Conservation (phyloP, 495 filamentous ascomycete species). For the Penicillium egyptiacum region DNA sequence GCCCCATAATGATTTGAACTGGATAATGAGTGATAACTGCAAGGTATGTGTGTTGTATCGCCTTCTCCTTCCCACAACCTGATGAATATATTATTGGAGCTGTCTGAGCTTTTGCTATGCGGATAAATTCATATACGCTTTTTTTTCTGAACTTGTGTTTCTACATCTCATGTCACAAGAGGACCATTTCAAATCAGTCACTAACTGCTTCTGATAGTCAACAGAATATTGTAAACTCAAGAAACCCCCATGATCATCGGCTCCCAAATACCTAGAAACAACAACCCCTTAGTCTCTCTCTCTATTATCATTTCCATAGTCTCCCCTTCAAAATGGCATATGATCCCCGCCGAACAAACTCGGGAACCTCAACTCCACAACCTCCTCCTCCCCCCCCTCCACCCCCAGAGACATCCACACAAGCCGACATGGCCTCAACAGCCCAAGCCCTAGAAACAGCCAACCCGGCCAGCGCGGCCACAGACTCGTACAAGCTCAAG, state of each 20-base stretch:
- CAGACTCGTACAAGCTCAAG: conserved; percentile 76
- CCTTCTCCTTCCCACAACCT: conserved; percentile 30
- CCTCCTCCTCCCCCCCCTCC: conserved; percentile 50
- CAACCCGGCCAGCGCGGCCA: conserved; percentile 35
- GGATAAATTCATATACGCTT: conserved; percentile 54
- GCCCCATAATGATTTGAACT: conserved; percentile 30
- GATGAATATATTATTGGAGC: conserved; percentile 92
- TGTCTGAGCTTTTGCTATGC: conserved; percentile 74
- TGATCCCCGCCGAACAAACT: conserved; percentile 56
- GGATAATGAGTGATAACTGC: conserved; percentile 36
- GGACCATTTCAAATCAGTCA: conserved; percentile 14
- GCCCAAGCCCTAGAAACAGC: conserved; percentile 34
- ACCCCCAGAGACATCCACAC: conserved; percentile 38
- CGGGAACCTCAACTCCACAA: conserved; percentile 44
- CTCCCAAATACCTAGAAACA: conserved; percentile 10
- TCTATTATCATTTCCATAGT: conserved; percentile 22
- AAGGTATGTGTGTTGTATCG: conserved; percentile 36
- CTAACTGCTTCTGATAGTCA: conserved; percentile 33
- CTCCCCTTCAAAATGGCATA: conserved; percentile 46
- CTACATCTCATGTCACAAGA: conserved; percentile 5
- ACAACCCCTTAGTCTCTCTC: conserved; percentile 11
- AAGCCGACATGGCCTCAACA: conserved; percentile 29
- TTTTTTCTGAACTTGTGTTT: conserved; percentile 32
- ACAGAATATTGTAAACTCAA: conserved; percentile 42
- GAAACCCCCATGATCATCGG: conserved; percentile 39